Percentiles rank a stretch among this genome's conserved stretches.
phyloP scores from a whole-genome alignment of 805 yeast species.

The Schwanniomyces vanrijiae region DNA sequence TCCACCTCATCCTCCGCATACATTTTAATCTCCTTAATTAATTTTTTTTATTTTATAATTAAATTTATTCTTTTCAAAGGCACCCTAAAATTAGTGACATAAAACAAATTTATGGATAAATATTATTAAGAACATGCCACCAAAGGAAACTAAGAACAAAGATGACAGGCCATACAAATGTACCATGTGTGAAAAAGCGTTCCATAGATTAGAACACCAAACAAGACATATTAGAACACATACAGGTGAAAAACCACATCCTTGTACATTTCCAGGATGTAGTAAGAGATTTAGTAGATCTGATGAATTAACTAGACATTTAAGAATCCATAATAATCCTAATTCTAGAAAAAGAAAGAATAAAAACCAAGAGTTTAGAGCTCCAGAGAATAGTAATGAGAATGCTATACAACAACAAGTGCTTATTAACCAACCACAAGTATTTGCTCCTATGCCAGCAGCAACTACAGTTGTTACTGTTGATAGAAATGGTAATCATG shows the following conservation, averaged over 20 bases:
- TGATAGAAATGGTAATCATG: slow-evolving; percentile 31
- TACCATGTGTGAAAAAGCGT: slow-evolving; percentile 72
- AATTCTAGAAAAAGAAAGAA: slow-evolving; percentile 62
- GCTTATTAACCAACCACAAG: neutral
- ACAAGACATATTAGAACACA: slow-evolving; percentile 79
- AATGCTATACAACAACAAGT: neutral
- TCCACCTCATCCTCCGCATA: slow-evolving; percentile 4
- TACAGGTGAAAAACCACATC: slow-evolving; percentile 80
- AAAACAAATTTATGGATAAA: neutral
- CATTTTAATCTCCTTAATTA: neutral
- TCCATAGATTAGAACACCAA: slow-evolving; percentile 75
- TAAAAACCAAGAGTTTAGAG: slow-evolving; percentile 30
- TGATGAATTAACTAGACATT: slow-evolving; percentile 74
- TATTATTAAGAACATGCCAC: slow-evolving; percentile 5
- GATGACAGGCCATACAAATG: slow-evolving; percentile 64
- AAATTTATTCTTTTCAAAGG: neutral
- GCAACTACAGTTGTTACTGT: neutral
- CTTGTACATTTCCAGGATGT: slow-evolving; percentile 73
- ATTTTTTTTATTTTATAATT: neutral
- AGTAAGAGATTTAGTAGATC: slow-evolving; percentile 65
- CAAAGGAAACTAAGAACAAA: slow-evolving; percentile 17
- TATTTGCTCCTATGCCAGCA: slow-evolving; percentile 14
- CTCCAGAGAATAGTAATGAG: slow-evolving; percentile 3
- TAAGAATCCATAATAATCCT: slow-evolving; percentile 71
- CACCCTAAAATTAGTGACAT: neutral